A percentile compares a stretch with the other conserved stretches of the same genome.
These are phyloP conservation scores for Penicillium griseofulvum DNA, from an alignment of 2,329 filamentous ascomycete species.

Conservation along the genomic window DNA sequence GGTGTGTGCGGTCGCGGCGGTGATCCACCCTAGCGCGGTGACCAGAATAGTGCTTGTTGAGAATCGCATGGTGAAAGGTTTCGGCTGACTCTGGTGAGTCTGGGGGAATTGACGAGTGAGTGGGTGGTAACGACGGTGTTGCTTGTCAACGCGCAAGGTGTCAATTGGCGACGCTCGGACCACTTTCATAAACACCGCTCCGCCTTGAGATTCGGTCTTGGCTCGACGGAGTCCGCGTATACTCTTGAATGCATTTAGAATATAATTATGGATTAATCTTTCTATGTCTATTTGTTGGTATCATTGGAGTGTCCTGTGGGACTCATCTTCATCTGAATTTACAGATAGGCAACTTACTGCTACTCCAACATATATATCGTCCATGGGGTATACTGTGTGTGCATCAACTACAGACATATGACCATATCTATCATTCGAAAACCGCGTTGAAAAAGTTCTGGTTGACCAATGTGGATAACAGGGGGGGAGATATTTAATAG, in stretches of 20 bases:
- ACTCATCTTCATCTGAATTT: background rate
- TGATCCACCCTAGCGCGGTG: slow-evolving; percentile 56
- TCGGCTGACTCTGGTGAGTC: background rate
- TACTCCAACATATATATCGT: background rate
- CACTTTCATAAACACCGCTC: slow-evolving; percentile 24
- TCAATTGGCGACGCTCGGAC: slow-evolving; percentile 38
- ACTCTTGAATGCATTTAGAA: background rate
- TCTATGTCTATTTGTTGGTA: background rate
- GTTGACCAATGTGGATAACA: too few species aligned
- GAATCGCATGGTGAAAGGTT: slow-evolving; percentile 40
- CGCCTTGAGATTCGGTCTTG: background rate
- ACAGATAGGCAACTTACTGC: too few species aligned
- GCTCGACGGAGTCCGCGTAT: background rate
- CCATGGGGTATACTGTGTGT: background rate
- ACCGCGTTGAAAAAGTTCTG: too few species aligned
- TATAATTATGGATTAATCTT: background rate
- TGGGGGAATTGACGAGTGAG: slow-evolving; percentile 4
- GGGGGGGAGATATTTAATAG: too few species aligned
- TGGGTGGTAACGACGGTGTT: slow-evolving; percentile 9
- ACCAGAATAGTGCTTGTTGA: slow-evolving; percentile 43
- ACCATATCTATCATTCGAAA: too few species aligned
- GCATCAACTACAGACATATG: background rate
- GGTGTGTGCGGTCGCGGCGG: slow-evolving; percentile 77
- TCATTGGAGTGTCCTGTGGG: fast-evolving
- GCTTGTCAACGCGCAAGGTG: slow-evolving; percentile 35